These are phyloP conservation scores for Fusarium pilosicola DNA, from an alignment of 2,329 filamentous ascomycete species.

Conservation along the genomic window DNA sequence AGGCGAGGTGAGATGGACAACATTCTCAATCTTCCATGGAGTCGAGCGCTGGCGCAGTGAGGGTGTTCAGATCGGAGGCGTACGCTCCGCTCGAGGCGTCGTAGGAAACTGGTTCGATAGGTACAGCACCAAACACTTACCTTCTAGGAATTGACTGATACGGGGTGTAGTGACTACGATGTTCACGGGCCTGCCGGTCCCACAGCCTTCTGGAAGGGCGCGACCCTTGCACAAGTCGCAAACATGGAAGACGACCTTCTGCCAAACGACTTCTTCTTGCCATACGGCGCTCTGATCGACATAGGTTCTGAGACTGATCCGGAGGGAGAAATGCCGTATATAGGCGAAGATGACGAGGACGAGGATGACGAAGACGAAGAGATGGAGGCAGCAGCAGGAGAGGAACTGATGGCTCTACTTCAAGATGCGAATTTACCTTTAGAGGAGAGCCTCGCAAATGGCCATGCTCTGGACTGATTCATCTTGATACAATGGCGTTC, in stretches of 20 bases:
- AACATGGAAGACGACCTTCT: conserved; percentile 46
- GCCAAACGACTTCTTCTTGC: conserved; percentile 46
- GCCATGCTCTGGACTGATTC: background rate
- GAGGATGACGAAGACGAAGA: conserved; percentile 26
- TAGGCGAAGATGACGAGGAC: conserved; percentile 29
- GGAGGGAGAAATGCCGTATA: conserved; percentile 45
- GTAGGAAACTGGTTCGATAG: conserved; percentile 83
- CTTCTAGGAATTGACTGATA: background rate
- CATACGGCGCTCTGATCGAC: conserved; percentile 39
- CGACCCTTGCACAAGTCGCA: conserved; percentile 54
- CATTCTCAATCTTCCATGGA: conserved; percentile 69
- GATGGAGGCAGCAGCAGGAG: conserved; percentile 15
- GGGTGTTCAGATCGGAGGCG: conserved; percentile 77
- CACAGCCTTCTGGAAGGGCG: conserved; percentile 81
- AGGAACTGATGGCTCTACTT: conserved; percentile 37
- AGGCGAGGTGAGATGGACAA: conserved; percentile 80
- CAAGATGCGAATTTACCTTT: conserved; percentile 33
- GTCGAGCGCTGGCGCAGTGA: conserved; percentile 81
- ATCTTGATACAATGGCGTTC: background rate
- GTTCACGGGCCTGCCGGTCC: conserved; percentile 76
- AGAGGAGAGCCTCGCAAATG: conserved; percentile 13
- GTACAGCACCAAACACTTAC: conserved; percentile 50
- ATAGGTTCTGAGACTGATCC: conserved; percentile 31
- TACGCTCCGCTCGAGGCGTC: conserved; percentile 72
- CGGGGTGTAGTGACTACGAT: conserved; percentile 67